These are phyloP conservation scores for Cystofilobasidium capitatum DNA, from an alignment of 768 basidiomycete genomes.

Conservation along the genomic window DNA sequence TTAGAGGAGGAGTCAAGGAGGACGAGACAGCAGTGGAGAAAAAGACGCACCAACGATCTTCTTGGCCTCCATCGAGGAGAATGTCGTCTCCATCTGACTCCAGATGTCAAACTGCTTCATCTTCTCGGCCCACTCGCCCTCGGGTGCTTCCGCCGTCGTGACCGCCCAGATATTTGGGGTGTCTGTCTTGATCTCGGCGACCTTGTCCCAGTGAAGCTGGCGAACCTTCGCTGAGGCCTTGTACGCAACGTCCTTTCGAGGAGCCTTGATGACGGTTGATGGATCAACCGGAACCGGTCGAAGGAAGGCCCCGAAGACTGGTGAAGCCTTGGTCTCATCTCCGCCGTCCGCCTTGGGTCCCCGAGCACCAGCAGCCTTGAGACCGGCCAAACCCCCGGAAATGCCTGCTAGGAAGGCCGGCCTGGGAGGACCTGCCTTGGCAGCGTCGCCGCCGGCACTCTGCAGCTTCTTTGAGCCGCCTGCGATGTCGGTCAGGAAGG, in stretches of 20 bases:
- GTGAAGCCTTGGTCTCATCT: neutral
- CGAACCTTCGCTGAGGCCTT: conserved; percentile 89
- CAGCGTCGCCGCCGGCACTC: conserved; percentile 2
- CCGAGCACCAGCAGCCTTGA: conserved; percentile 13
- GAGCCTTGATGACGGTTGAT: conserved; percentile 39
- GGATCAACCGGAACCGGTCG: neutral
- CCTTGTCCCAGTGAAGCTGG: conserved; percentile 96
- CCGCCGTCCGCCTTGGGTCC: neutral
- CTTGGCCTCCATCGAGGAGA: conserved; percentile 53
- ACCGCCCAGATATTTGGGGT: conserved; percentile 75
- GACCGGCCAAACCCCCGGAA: conserved; percentile 5
- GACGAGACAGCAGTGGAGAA: neutral
- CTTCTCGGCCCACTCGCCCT: conserved; percentile 63
- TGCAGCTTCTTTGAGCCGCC: neutral
- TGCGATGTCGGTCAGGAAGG: conserved; percentile 19
- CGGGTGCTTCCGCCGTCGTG: conserved; percentile 53
- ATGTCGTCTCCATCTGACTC: conserved; percentile 94
- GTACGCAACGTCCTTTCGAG: conserved; percentile 64
- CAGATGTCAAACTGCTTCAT: conserved; percentile 78
- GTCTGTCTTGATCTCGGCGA: conserved; percentile 71
- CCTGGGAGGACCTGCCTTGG: conserved; percentile 38
- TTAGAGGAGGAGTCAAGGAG: neutral
- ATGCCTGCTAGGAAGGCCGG: conserved; percentile 43
- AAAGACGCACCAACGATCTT: conserved; percentile 79
- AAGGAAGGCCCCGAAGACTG: conserved; percentile 46